Base-by-base conservation (phyloP, 2,329 filamentous ascomycete species). In the Claviceps maximensis region DNA sequence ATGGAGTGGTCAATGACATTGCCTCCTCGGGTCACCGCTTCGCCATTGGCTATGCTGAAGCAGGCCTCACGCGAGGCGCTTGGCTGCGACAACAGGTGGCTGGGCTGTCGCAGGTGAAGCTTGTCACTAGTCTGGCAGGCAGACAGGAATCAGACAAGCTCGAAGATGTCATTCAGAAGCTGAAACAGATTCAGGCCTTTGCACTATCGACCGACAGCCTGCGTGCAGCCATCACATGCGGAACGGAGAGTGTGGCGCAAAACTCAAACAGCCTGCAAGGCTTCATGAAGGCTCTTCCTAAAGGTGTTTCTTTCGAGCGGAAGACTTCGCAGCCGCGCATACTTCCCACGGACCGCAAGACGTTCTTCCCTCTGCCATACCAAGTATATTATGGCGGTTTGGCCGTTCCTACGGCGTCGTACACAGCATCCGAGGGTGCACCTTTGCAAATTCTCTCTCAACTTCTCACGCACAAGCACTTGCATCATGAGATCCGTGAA, bases 401-500 rank as follows among this genome's bases (percentile, higher is more conserved):
- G 46, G 85, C 89, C 19, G 71, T 95, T 15, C 83, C 87, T 7
- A 95, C 91, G 0, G 85, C 86, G 0, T 87, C 90, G 0, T 98
- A 96, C 68, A 84, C 82, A 3, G 80, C 87, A 45, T 67, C 82
- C 0, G 78, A 86, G 51, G 83, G 86, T 42, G 88, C 93, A 1
- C 79, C 89, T 0, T 81, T 97, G 17, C 89, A 91, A 61, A 86
- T 97, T 42, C 81, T 98, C 23, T 83, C 90, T 13, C 89, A 96
- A 66, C 80, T 98, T 19, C 79, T 98, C 33, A 97, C 91, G 0
- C 91, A 98, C 72, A 96, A 95, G 69, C 87, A 96, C 64, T 76
- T 98, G 29, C 93, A 98, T 65, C 91, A 95, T 60, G 93, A 97
- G 69, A 96, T 98, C 59, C 87, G 93, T 53, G 93, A 98, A 66